Base-by-base conservation (phyloP, 306 rosid species). In the Abrus pulchellus region DNA sequence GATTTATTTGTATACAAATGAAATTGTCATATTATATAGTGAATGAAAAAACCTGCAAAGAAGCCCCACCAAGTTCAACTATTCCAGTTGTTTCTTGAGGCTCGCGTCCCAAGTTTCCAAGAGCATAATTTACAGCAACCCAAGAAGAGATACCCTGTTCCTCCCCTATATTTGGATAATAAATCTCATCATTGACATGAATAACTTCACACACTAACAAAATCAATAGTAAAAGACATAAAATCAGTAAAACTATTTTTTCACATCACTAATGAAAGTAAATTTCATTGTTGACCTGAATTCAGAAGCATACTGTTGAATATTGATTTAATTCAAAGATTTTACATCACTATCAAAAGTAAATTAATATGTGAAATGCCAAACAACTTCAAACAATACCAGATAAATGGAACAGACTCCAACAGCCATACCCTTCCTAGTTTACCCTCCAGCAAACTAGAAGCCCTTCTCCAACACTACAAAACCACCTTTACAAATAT, bases 61-160 rank as follows among this genome's bases (percentile, higher is more conserved):
- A 88, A 77, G 84, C 83, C 86, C 89, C 89, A 81, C 89, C 89
- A 64, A 88, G 84, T 78, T 85, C 88, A 88, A 88, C 87, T 48
- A 86, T 74, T 72, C 88, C 89, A 68, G 83, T 71, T 41, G 91
- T 86, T 75, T 83, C 89, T 36, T 64, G 81, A 65, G 89, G 83
- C 29, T 85, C 83, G 12, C 79, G 78, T 55, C 86, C 86, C 86
- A 88, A 67, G n/a, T 63, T 83, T 81, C 91, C 91, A 65, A 88
- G 89, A 53, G 80, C 89, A 77, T 77, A 88, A 80, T 88, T 88
- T 72, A 84, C 88, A 75, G 88, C 84, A 43, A 88, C 89, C 91
- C 91, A 88, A 55, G 88, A 83, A 78, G 86, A 85, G 70, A 83
- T 70, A 27, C 89, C 85, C 81, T 78, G 86, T 8, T 88, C 89